Percentiles rank a stretch among this genome's conserved stretches.
Conservation (phyloP, 202 grass and related monocot species). For the Tripidium arundinaceum region DNA sequence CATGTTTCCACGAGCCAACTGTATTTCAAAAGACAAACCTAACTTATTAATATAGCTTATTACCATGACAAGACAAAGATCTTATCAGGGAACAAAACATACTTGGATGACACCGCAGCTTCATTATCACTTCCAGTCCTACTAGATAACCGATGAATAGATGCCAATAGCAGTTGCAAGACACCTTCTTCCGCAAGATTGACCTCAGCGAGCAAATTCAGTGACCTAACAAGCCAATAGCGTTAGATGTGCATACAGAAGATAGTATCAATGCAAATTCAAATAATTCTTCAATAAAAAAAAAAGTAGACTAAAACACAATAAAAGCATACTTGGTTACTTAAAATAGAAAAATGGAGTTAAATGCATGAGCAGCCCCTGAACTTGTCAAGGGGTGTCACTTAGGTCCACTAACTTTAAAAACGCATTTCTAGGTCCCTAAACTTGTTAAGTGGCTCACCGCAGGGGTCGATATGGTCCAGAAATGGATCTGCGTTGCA, state of each 20-base stretch:
- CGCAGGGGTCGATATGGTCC: too few species aligned
- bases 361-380: background rate
- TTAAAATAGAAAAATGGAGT: background rate
- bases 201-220: slow-evolving; percentile 80
- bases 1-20: background rate
- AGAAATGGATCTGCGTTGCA: too few species aligned
- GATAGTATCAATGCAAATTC: slow-evolving; percentile 11
- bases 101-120: slow-evolving; percentile 64
- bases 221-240: slow-evolving; percentile 54
- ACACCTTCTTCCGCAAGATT: slow-evolving; percentile 96
- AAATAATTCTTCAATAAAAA: background rate
- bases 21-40: slow-evolving; percentile 26
- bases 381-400: too few species aligned
- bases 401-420: too few species aligned
- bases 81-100: slow-evolving; percentile 36
- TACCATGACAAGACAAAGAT: slow-evolving; percentile 1
- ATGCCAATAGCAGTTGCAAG: slow-evolving; percentile 73
- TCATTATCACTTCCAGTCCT: slow-evolving; percentile 65
- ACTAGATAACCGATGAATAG: slow-evolving; percentile 66
- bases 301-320: background rate
- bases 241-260: slow-evolving; percentile 31
- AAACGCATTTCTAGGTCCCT: too few species aligned
- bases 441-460: too few species aligned
- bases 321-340: background rate
- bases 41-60: slow-evolving; percentile 19